Conservation (phyloP, 2,329 filamentous ascomycete genomes). For the Pseudopyrenochaeta lycopersici region DNA sequence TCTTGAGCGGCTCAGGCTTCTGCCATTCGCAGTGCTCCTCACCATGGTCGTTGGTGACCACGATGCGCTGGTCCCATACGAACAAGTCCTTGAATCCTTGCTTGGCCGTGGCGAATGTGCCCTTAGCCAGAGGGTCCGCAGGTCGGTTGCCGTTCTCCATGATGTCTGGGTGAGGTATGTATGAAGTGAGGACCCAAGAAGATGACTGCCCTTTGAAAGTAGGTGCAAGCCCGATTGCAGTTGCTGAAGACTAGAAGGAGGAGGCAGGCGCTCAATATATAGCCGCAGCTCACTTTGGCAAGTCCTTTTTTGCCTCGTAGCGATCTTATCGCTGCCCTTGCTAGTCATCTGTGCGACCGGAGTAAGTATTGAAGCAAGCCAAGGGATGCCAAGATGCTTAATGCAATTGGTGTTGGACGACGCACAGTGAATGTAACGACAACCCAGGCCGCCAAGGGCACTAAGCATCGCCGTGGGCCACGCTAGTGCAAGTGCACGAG, state of each 20-base stretch:
- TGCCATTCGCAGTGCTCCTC: slow-evolving; percentile 75
- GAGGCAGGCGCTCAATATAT: slow-evolving; percentile 28
- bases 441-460: slow-evolving; percentile 31
- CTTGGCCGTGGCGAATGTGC: slow-evolving; percentile 69
- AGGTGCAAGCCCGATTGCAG: slow-evolving; percentile 27
- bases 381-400: slow-evolving; percentile 43
- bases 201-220: slow-evolving; percentile 11
- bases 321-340: slow-evolving; percentile 23
- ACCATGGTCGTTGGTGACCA: slow-evolving; percentile 70
- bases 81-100: slow-evolving; percentile 73
- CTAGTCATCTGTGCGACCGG: slow-evolving; percentile 30
- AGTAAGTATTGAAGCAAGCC: slow-evolving; percentile 35
- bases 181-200: slow-evolving; percentile 3
- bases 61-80: slow-evolving; percentile 77
- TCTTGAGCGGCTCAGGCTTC: slow-evolving; percentile 69
- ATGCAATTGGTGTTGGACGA: slow-evolving; percentile 28
- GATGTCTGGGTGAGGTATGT: slow-evolving; percentile 13
- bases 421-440: slow-evolving; percentile 35
- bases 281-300: slow-evolving; percentile 16
- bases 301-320: slow-evolving; percentile 13
- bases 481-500: slow-evolving; percentile 21
- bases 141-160: slow-evolving; percentile 55
- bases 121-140: slow-evolving; percentile 74
- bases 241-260: slow-evolving; percentile 11
- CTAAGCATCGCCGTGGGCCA: slow-evolving; percentile 34